phyloP scores from a whole-genome alignment of 805 yeast species.

The Scheffersomyces coipomensis region DNA sequence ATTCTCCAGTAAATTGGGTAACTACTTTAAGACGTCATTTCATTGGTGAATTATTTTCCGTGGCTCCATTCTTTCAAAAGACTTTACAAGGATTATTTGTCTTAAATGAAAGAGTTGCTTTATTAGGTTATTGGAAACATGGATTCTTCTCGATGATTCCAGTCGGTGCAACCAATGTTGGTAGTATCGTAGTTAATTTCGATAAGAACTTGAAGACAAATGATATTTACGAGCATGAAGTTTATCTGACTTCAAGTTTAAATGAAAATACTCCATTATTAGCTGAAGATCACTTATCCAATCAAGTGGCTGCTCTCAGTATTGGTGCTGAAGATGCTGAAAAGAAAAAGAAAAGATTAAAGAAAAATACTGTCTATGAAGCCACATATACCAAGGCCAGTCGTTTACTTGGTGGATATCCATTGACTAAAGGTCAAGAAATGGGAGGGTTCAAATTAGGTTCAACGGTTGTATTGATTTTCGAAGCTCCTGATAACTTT shows the following conservation, averaged over 20 bases:
- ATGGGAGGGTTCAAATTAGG: constrained; percentile 98
- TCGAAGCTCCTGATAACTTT: constrained; percentile 89
- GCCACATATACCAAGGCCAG: constrained; percentile 88
- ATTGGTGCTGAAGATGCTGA: constrained; percentile 12
- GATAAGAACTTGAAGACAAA: constrained; percentile 90
- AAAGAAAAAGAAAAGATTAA: constrained; percentile 39
- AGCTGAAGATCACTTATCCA: constrained; percentile 7
- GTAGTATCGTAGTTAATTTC: constrained; percentile 87
- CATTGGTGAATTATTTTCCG: constrained; percentile 92
- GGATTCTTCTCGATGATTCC: constrained; percentile 99
- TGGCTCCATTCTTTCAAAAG: constrained; percentile 93
- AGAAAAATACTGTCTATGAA: constrained; percentile 85
- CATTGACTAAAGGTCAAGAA: constrained; percentile 87
- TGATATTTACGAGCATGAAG: constrained; percentile 56
- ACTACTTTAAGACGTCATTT: constrained; percentile 90
- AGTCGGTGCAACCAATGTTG: constrained; percentile 98
- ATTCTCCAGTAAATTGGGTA: constrained; percentile 96
- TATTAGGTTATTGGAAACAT: constrained; percentile 93
- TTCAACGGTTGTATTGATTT: constrained; percentile 92
- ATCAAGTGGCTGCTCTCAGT: constrained; percentile 11
- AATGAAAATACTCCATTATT: constrained; percentile 34
- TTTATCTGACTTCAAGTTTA: constrained; percentile 19
- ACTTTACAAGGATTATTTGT: constrained; percentile 85
- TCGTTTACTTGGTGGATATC: constrained; percentile 75
- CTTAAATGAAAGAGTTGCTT: constrained; percentile 90